A percentile compares a stretch with the other conserved stretches of the same genome.
Evolutionary conservation across 1,284 basidiomycete species (phyloP).

Genomic region (Heterobasidion irregulare): DNA sequence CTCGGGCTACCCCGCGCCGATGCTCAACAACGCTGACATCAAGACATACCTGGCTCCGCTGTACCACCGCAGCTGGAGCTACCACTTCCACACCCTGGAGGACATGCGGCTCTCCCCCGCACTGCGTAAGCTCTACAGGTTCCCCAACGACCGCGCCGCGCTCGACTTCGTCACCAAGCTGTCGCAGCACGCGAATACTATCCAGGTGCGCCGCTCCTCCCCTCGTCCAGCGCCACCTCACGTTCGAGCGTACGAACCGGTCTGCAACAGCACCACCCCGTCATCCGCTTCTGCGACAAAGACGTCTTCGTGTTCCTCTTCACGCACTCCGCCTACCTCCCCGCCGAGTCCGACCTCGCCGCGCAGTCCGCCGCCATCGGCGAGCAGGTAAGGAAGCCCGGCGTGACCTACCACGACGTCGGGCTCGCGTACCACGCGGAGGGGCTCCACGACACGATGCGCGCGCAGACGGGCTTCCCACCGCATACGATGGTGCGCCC

Average conservation of each 20-base stretch:
- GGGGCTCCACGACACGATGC: constrained; percentile 2
- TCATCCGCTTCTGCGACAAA: background rate
- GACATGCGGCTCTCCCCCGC: background rate
- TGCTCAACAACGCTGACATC: background rate
- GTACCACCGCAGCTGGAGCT: constrained; percentile 2
- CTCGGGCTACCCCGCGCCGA: background rate
- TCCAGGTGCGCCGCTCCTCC: background rate
- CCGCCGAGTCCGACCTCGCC: background rate
- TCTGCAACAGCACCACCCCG: background rate
- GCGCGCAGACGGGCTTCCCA: background rate
- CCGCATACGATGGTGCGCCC: constrained; percentile 1
- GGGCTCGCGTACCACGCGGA: constrained; percentile 8
- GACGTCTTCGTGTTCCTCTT: background rate
- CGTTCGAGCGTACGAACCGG: background rate
- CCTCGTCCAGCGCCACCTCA: background rate
- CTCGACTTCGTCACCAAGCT: background rate
- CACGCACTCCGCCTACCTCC: background rate
- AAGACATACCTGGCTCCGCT: background rate
- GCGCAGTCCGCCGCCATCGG: background rate
- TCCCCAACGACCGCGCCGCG: background rate
- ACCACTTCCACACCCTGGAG: background rate
- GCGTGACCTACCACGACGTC: constrained; percentile 9
- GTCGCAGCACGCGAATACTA: background rate
- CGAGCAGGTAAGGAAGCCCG: background rate
- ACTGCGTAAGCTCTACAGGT: background rate